phyloP scores from a whole-genome alignment of 306 rosid species.

The Betula pendula region DNA sequence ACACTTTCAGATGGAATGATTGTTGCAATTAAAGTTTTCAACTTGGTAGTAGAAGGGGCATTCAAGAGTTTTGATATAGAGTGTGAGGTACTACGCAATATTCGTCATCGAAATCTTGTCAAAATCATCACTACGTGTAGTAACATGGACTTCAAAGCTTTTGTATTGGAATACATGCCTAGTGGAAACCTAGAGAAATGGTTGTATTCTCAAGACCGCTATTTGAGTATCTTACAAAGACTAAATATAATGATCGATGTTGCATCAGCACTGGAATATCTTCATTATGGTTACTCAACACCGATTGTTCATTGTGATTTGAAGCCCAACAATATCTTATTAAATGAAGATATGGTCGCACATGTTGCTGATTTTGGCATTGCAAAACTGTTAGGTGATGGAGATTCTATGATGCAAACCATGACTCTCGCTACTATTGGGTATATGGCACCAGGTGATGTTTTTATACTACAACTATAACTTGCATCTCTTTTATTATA shows the following conservation, averaged over 20 bases:
- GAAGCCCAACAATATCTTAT: slow-evolving; percentile 24
- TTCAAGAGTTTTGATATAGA: slow-evolving; percentile 25
- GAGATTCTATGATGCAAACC: slow-evolving; percentile 17
- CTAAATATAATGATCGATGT: slow-evolving; percentile 34
- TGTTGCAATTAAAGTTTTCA: slow-evolving; percentile 31
- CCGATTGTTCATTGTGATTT: slow-evolving; percentile 36
- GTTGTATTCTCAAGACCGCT: slow-evolving; percentile 19
- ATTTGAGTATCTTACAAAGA: slow-evolving; percentile 27
- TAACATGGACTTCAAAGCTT: slow-evolving; percentile 29
- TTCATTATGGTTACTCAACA: slow-evolving; percentile 31
- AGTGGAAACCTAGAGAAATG: slow-evolving; percentile 30
- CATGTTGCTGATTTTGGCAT: slow-evolving; percentile 38
- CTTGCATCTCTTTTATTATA: neutral
- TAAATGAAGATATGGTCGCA: slow-evolving; percentile 32
- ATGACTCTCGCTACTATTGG: slow-evolving; percentile 32
- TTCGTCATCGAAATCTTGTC: slow-evolving; percentile 31
- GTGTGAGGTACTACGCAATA: slow-evolving; percentile 26
- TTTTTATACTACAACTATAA: too few species aligned
- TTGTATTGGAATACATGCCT: slow-evolving; percentile 32
- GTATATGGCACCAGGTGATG: slow-evolving; percentile 33
- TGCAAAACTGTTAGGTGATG: slow-evolving; percentile 29
- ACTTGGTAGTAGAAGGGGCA: slow-evolving; percentile 11
- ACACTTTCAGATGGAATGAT: slow-evolving; percentile 18
- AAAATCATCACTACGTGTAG: slow-evolving; percentile 25
- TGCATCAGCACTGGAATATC: slow-evolving; percentile 34